Conservation (phyloP, 176 grass and related monocot species). For the Musa acuminata region DNA sequence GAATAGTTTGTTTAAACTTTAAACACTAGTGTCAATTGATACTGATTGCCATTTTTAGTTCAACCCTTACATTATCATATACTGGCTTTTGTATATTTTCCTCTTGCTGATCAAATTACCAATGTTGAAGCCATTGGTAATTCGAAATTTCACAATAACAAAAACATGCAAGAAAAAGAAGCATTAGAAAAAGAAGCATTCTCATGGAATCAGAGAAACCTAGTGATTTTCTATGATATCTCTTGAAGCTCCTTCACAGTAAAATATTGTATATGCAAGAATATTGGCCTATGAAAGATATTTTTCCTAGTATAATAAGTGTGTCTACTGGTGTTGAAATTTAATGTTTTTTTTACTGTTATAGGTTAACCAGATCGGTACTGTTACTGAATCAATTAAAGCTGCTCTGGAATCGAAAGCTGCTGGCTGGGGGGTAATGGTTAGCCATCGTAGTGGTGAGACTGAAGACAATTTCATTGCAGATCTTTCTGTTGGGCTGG, state of each 20-base stretch:
- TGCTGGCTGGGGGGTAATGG: conserved; percentile 98
- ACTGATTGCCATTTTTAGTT: background rate
- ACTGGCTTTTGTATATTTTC: background rate
- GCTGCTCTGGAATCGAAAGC: conserved; percentile 83
- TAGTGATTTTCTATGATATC: background rate
- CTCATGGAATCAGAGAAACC: too few relatives aligned
- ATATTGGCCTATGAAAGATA: background rate
- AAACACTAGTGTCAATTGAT: too few relatives aligned
- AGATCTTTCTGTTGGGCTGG: conserved; percentile 86
- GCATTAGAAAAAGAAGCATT: background rate
- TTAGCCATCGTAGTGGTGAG: conserved; percentile 97
- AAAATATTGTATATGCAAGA: background rate
- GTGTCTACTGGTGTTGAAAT: background rate
- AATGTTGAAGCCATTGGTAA: background rate
- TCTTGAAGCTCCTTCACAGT: background rate
- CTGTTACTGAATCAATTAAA: conserved; percentile 83
- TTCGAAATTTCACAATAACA: background rate
- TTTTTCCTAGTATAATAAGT: background rate
- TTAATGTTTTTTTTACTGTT: conserved; percentile 21
- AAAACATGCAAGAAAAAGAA: background rate
- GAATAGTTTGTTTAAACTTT: background rate
- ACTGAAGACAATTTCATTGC: conserved; percentile 98
- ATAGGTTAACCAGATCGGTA: conserved; percentile 94
- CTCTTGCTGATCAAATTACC: background rate
- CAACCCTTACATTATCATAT: background rate